These are phyloP conservation scores for Erigeron canadensis DNA, from an alignment of 129 eudicot species.

Conservation along the genomic window DNA sequence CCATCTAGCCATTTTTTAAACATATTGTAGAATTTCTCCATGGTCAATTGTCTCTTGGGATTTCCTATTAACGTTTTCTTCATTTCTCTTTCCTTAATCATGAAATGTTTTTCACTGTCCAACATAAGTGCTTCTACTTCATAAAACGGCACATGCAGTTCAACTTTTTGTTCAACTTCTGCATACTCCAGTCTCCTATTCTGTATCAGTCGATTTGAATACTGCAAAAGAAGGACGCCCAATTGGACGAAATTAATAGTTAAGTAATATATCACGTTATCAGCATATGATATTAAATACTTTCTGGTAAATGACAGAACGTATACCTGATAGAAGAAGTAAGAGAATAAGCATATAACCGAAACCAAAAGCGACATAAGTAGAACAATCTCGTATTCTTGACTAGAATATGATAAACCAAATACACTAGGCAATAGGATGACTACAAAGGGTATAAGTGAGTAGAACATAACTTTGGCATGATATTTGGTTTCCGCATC, in stretches of 20 bases:
- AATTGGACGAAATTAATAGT: not conserved
- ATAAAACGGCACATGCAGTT: constrained; percentile 32
- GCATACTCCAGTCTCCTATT: constrained; percentile 23
- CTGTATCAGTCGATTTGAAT: not conserved
- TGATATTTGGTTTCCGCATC: constrained; percentile 52
- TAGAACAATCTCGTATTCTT: constrained; percentile 32
- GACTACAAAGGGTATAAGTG: constrained; percentile 56
- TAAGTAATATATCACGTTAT: not conserved
- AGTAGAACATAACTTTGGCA: constrained; percentile 59
- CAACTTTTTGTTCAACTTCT: constrained; percentile 27
- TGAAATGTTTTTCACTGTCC: constrained; percentile 23
- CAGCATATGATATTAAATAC: not conserved
- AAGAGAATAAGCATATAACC: constrained; percentile 38
- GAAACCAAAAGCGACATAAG: constrained; percentile 41
- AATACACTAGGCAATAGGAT: constrained; percentile 50
- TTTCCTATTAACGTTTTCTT: not conserved
- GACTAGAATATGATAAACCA: constrained; percentile 28
- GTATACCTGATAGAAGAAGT: constrained; percentile 61
- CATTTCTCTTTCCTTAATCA: constrained; percentile 12
- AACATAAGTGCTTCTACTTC: constrained; percentile 27
- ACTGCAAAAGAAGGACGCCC: constrained; percentile 3
- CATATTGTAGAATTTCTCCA: not conserved
- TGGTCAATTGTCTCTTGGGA: constrained; percentile 13
- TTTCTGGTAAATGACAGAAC: not conserved
- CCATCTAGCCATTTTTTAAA: constrained; percentile 28